These are phyloP conservation scores for Cryptococcus sp. DNA, from an alignment of 1,284 basidiomycete genomes.

Conservation along the genomic window DNA sequence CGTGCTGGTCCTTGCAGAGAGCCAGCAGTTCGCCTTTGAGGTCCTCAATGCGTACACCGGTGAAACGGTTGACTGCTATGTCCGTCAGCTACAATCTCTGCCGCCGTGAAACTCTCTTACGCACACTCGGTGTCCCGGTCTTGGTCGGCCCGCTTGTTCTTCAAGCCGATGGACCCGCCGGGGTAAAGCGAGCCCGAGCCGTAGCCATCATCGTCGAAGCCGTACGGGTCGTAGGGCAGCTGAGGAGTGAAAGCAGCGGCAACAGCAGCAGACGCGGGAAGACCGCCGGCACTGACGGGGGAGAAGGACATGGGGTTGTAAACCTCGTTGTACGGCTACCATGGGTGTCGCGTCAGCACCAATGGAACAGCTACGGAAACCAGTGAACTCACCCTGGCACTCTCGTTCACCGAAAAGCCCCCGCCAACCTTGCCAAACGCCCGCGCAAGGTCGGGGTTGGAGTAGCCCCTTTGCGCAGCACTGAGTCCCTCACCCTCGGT, in stretches of 20 bases:
- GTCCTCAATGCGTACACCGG: slow-evolving; percentile 92
- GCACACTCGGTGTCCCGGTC: slow-evolving; percentile 72
- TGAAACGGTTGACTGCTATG: slow-evolving; percentile 79
- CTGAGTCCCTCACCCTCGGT: slow-evolving; percentile 39
- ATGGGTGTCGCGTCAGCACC: slow-evolving; percentile 54
- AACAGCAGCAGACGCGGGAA: slow-evolving; percentile 52
- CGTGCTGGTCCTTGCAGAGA: slow-evolving; percentile 98
- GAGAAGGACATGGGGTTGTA: slow-evolving; percentile 36
- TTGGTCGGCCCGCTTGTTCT: slow-evolving; percentile 88
- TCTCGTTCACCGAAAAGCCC: slow-evolving; percentile 26
- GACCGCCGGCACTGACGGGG: slow-evolving; percentile 14
- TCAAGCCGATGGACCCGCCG: slow-evolving; percentile 74
- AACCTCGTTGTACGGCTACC: slow-evolving; percentile 45
- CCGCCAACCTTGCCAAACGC: slow-evolving; percentile 71
- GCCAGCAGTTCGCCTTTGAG: slow-evolving; percentile 88
- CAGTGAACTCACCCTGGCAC: slow-evolving; percentile 24
- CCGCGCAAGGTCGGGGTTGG: slow-evolving; percentile 51
- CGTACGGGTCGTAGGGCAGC: slow-evolving; percentile 60
- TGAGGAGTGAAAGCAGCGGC: slow-evolving; percentile 42
- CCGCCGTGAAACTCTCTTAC: neutral
- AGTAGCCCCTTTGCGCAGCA: slow-evolving; percentile 47
- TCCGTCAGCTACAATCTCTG: neutral
- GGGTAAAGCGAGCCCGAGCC: slow-evolving; percentile 75
- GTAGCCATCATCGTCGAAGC: slow-evolving; percentile 60
- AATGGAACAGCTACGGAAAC: no score